These are phyloP conservation scores for Diaporthe australafricana DNA, from an alignment of 2,329 filamentous ascomycete genomes.

Conservation along the genomic window DNA sequence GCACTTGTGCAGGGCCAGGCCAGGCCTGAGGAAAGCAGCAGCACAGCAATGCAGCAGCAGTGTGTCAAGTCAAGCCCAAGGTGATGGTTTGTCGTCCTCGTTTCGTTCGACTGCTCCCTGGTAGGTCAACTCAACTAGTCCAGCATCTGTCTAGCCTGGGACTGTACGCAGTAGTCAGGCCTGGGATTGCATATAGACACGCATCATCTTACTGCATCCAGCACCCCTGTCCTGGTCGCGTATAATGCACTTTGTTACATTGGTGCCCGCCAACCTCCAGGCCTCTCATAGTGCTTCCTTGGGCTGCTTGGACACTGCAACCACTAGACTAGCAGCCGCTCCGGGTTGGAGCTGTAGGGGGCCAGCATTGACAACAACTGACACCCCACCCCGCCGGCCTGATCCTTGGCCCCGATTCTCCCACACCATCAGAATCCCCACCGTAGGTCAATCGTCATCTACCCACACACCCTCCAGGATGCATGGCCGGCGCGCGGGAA, in stretches of 20 bases:
- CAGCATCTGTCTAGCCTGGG: neutral
- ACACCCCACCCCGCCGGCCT: conserved; percentile 25
- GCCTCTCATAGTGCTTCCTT: conserved; percentile 10
- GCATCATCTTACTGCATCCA: conserved; percentile 29
- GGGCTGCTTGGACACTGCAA: conserved; percentile 5
- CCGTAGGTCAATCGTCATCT: conserved; percentile 36
- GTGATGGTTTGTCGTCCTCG: no score
- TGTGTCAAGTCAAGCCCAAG: no score
- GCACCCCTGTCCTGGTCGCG: conserved; percentile 22
- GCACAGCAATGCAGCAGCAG: neutral
- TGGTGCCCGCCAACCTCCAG: neutral
- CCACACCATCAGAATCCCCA: conserved; percentile 29
- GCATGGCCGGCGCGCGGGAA: conserved; percentile 32
- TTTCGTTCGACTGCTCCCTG: no score
- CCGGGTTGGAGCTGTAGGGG: conserved; percentile 9
- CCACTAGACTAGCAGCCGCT: conserved; percentile 14
- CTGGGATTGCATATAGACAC: conserved; percentile 26
- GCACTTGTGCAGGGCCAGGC: neutral
- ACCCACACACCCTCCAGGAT: conserved; percentile 34
- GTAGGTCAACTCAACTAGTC: no score
- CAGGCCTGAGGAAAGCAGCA: neutral
- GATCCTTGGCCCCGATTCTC: conserved; percentile 31
- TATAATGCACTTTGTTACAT: conserved; percentile 29
- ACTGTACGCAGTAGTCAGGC: conserved; percentile 5
- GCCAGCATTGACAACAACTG: conserved; percentile 18